Evolutionary conservation across 2,329 filamentous ascomycete genomes (phyloP), one percentile per base, ranked within the genome.

Genomic region (Chalaropsis ovoidea): DNA sequence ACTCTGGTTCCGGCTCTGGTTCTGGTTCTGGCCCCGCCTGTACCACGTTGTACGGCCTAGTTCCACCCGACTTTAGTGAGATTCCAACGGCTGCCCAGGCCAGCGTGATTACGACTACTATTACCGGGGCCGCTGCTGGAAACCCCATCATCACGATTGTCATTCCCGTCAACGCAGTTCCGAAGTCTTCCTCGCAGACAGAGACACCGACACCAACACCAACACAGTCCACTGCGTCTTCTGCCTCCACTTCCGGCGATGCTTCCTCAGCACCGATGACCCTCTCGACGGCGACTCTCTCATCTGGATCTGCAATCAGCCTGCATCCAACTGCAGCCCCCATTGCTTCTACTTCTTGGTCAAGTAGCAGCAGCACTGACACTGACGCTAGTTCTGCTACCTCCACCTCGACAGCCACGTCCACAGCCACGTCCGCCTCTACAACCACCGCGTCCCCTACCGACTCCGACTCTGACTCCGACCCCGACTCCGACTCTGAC

Each of bases 121-220:
- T 67, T 19, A 61, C 54, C 35, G 58, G 49, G 11, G 65, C 58
- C 11, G 63, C 56, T 19, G n/a, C 45, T 42, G 58, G 49, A 22
- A 61, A 65, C n/a, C 66, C 66, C 22, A 58, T 65, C 31, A 43
- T 67, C n/a, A 67, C 66, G 10, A 54, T 67, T 60, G 41, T 65
- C 13, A 67, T 67, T 54, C 39, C 58, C 13, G 56, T 61, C 17
- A 60, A 35, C 45, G 42, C 42, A 56, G 49, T 1, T 3, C n/a
- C 61, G 13, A n/a, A 13, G 13, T n/a, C 61, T 62, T 49, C 42
- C 15, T 10, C 42, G 17, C n/a, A 49, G 47, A 1, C 22, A 3
- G 8, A 22, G 19, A 6, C 13, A 22, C 5, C 3, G 11, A 5
- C 49, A 27, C 19, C 22, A 6, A 22, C 22, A 56, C 19, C 17